Conservation (phyloP, 2,329 filamentous ascomycete species). For the Fusarium verticillioides region DNA sequence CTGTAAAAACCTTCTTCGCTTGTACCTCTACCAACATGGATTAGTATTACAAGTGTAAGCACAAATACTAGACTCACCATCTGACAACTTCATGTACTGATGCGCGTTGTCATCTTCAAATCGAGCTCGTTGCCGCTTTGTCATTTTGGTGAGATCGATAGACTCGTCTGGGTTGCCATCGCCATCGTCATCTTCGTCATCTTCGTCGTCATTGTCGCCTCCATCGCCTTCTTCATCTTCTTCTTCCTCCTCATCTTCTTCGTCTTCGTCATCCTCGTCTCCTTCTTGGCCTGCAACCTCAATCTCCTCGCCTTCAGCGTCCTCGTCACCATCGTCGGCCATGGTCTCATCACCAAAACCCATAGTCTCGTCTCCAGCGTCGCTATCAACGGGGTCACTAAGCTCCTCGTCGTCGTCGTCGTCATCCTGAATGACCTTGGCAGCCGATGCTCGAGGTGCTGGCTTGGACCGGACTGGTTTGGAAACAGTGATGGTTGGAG, state of each 20-base stretch:
- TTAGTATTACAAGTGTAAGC: conserved; percentile 13
- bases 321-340: conserved; percentile 57
- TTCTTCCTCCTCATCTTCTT: conserved; percentile 51
- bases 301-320: conserved; percentile 60
- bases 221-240: conserved; percentile 45
- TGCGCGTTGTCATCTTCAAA: conserved; percentile 64
- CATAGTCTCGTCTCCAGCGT: conserved; percentile 54
- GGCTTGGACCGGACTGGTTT: conserved; percentile 55
- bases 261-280: conserved; percentile 57
- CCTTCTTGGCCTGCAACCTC: conserved; percentile 55
- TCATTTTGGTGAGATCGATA: conserved; percentile 69
- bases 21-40: conserved; percentile 63
- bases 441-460: conserved; percentile 48
- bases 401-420: conserved; percentile 65
- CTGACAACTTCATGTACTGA: conserved; percentile 69
- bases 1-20: conserved; percentile 71
- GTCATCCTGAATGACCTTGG: conserved; percentile 53
- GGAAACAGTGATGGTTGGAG: conserved; percentile 61
- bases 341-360: conserved; percentile 59
- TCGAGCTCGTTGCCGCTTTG: conserved; percentile 68
- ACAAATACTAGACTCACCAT: conserved; percentile 57
- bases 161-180: conserved; percentile 61
- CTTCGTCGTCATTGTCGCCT: conserved; percentile 54
- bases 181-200: conserved; percentile 47
- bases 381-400: conserved; percentile 64